Conservation (phyloP, 2,329 filamentous ascomycete genomes). For the Trichoderma oligosporum region DNA sequence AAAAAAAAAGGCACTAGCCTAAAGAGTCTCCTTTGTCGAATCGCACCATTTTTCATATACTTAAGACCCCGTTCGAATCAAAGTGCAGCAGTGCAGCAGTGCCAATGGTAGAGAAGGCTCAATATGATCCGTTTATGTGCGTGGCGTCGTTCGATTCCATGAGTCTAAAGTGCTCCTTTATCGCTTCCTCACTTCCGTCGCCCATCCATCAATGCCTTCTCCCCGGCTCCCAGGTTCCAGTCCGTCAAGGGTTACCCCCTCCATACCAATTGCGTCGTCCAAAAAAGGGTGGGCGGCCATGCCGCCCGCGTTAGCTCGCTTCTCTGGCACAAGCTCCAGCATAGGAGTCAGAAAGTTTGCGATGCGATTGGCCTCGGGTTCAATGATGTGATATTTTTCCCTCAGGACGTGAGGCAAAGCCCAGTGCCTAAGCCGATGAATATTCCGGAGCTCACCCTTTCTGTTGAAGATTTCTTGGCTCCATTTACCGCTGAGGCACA, state of each 20-base stretch:
- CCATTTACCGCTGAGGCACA: conserved; percentile 94
- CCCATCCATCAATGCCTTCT: conserved; percentile 93
- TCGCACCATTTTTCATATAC: too few species aligned
- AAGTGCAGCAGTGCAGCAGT: too few species aligned
- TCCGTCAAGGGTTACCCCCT: conserved; percentile 66
- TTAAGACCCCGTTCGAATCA: too few species aligned
- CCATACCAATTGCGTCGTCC: conserved; percentile 84
- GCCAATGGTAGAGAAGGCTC: not conserved
- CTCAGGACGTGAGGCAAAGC: conserved; percentile 85
- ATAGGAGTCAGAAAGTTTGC: conserved; percentile 83
- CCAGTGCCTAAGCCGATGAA: conserved; percentile 94
- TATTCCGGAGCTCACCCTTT: conserved; percentile 95
- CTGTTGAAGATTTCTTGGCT: conserved; percentile 98
- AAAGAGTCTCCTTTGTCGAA: too few species aligned
- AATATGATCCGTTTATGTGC: not conserved
- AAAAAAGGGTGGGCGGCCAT: conserved; percentile 86
- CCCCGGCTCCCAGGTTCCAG: conserved; percentile 77
- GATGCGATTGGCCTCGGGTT: conserved; percentile 73
- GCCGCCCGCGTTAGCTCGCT: conserved; percentile 89
- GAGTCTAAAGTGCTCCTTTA: conserved; percentile 36
- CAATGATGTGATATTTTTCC: conserved; percentile 94
- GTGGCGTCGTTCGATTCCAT: conserved; percentile 1
- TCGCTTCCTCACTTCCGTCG: conserved; percentile 80
- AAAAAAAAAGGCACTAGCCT: too few species aligned
- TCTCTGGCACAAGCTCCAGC: conserved; percentile 83